These are phyloP conservation scores for Scopulariopsis brevicaulis DNA, from an alignment of 2,329 filamentous ascomycete genomes.

Conservation along the genomic window DNA sequence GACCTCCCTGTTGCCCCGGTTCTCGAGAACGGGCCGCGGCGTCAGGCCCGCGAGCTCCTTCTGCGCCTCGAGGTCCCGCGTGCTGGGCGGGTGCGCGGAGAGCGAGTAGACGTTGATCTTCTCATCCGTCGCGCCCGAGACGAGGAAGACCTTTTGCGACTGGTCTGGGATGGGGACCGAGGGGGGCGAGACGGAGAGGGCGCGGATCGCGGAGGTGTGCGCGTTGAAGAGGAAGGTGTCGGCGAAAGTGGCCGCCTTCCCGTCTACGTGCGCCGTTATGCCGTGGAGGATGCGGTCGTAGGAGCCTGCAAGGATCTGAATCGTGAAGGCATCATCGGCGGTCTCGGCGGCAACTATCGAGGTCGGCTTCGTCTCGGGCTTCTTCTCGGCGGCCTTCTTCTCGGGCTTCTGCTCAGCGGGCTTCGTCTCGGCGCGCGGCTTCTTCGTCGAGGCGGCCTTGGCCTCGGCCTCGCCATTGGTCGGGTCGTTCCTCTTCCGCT, in stretches of 20 bases:
- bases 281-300: slow-evolving; percentile 93
- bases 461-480: slow-evolving; percentile 13
- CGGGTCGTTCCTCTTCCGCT: slow-evolving; percentile 33
- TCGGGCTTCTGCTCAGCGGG: neutral
- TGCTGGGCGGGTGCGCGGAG: slow-evolving; percentile 54
- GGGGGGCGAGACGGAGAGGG: slow-evolving; percentile 72
- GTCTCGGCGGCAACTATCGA: neutral
- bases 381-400: neutral
- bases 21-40: slow-evolving; percentile 67
- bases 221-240: slow-evolving; percentile 96
- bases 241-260: slow-evolving; percentile 51
- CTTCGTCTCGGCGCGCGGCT: slow-evolving; percentile 12
- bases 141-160: slow-evolving; percentile 75
- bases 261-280: slow-evolving; percentile 59
- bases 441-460: slow-evolving; percentile 17
- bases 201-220: slow-evolving; percentile 81
- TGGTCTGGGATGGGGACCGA: slow-evolving; percentile 50
- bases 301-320: slow-evolving; percentile 86
- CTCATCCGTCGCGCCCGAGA: slow-evolving; percentile 87
- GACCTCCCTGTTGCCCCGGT: slow-evolving; percentile 76
- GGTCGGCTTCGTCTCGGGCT: slow-evolving; percentile 5
- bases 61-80: slow-evolving; percentile 38
- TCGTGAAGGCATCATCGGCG: slow-evolving; percentile 31
- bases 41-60: slow-evolving; percentile 49
- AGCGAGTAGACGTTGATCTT: slow-evolving; percentile 90